These are phyloP conservation scores for Lagenidium giganteum DNA, from an alignment of 352 stramenopile species.

Conservation along the genomic window DNA sequence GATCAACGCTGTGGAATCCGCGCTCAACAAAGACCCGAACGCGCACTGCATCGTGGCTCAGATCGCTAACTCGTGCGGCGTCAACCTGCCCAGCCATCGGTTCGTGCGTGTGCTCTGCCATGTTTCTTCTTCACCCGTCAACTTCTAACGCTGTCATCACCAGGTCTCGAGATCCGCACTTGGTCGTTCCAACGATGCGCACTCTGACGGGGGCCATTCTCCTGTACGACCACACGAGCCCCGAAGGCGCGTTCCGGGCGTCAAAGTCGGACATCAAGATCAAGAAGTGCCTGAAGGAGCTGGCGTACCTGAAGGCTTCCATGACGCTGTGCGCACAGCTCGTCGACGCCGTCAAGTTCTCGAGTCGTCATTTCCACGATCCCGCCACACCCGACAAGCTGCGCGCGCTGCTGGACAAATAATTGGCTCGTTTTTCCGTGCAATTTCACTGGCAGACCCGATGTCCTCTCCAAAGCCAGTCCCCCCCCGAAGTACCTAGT, in stretches of 20 bases:
- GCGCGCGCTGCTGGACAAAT: constrained; percentile 30
- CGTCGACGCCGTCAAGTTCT: constrained; percentile 44
- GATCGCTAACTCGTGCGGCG: constrained; percentile 41
- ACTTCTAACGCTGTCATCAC: background rate
- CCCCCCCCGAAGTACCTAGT: too few relatives aligned
- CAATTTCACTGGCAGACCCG: too few relatives aligned
- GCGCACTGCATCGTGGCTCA: constrained; percentile 28
- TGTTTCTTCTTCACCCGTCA: too few relatives aligned
- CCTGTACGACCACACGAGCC: constrained; percentile 46
- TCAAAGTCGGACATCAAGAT: constrained; percentile 64
- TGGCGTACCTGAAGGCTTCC: constrained; percentile 28
- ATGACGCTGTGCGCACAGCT: constrained; percentile 29
- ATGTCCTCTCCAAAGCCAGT: too few relatives aligned
- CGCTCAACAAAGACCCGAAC: constrained; percentile 27
- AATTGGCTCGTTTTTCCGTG: too few relatives aligned
- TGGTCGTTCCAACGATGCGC: constrained; percentile 39
- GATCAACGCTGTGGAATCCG: constrained; percentile 30
- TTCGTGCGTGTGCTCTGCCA: background rate
- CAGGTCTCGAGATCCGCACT: constrained; percentile 31
- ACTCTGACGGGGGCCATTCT: constrained; percentile 54
- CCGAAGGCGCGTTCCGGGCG: constrained; percentile 38
- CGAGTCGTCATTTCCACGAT: constrained; percentile 50
- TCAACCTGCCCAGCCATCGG: constrained; percentile 21
- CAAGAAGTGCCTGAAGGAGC: constrained; percentile 51
- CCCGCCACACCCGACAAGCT: constrained; percentile 38